These are phyloP conservation scores for Claviceps africana DNA, from an alignment of 2,329 filamentous ascomycete genomes.

Conservation along the genomic window DNA sequence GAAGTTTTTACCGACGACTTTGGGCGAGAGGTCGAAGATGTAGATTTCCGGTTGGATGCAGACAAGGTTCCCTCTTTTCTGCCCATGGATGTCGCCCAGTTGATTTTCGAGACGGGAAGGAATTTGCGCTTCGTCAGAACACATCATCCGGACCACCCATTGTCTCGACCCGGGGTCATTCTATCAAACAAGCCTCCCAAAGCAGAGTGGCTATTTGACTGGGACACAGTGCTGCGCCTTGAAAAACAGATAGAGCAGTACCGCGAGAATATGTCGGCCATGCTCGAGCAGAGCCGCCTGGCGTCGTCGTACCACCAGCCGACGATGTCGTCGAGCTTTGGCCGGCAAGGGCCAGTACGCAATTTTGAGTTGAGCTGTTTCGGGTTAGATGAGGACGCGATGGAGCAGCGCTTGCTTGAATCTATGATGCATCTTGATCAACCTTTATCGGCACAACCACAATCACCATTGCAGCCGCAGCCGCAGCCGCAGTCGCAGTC, in stretches of 20 bases:
- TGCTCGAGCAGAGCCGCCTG: constrained; percentile 9
- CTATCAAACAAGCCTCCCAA: constrained; percentile 35
- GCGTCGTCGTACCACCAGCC: not conserved
- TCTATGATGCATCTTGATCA: constrained; percentile 34
- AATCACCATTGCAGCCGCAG: not conserved
- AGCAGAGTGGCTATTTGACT: constrained; percentile 57
- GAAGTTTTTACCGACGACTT: constrained; percentile 43
- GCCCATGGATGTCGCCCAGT: constrained; percentile 50
- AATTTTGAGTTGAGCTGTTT: constrained; percentile 29
- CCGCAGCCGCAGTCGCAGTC: not conserved
- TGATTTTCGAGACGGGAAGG: constrained; percentile 67
- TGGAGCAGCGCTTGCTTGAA: constrained; percentile 33
- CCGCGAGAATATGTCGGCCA: constrained; percentile 14
- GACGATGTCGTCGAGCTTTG: not conserved
- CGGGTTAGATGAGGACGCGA: constrained; percentile 30
- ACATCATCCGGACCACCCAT: constrained; percentile 57
- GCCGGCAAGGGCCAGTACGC: constrained; percentile 5
- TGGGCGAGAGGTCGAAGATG: constrained; percentile 40
- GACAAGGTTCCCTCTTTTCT: constrained; percentile 60
- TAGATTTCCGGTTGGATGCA: constrained; percentile 49
- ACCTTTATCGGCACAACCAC: constrained; percentile 13
- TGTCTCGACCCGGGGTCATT: constrained; percentile 40
- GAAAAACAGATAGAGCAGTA: constrained; percentile 41
- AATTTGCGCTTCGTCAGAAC: constrained; percentile 59
- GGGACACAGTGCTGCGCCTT: constrained; percentile 52